Base-by-base conservation (phyloP, 805 yeast species). In the Kodamaea restingae region DNA sequence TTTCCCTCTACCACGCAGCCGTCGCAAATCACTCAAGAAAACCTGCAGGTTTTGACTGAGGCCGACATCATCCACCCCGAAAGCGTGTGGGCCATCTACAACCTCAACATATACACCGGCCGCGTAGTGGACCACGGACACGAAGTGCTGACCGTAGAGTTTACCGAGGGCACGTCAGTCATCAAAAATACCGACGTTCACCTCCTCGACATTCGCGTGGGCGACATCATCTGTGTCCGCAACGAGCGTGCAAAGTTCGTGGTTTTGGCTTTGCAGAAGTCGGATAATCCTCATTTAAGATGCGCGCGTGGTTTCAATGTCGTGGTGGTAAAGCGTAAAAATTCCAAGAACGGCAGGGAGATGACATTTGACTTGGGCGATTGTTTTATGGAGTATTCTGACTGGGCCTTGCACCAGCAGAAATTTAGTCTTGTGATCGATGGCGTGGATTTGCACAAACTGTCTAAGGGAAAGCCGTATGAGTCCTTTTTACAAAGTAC, bases 291-390 rank as follows among this genome's bases (percentile, higher is more conserved):
- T 2, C 40, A 31, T 25, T 33, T 81, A 5, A 56, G 67, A 35
- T 81, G 88, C 51, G 65, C 78, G 41, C 61, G 88, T 46, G 88
- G 88, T 0, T 81, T 64, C 49, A 79, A 80, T 50, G 61, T 68
- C 0, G 73, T 78, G 2, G 59, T 61, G 44, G 56, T 68, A 5
- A 61, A 51, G 43, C 45, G 55, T 49, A 50, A 34, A 15, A 48
- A 41, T 17, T 40, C 31, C 27, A 47, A 44, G 33, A 40, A 37
- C 18, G 35, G 17, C 1, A 21, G 17, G 18, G 40, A 31, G n/a
- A 18, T n/a, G 20, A 22, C 34, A n/a, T 59, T 62, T 2, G 49
- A 55, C 1, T 39, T 69, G n/a, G 47, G 60, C 34, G 58, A 58
- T 17, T 51, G 67, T 25, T 61, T 47, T 35, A 66, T 70, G 71